A percentile compares a stretch with the other conserved stretches of the same genome.
phyloP scores from a whole-genome alignment of 1,139 yeast genomes.

The Hyphopichia wangnamkhiaoensis region DNA sequence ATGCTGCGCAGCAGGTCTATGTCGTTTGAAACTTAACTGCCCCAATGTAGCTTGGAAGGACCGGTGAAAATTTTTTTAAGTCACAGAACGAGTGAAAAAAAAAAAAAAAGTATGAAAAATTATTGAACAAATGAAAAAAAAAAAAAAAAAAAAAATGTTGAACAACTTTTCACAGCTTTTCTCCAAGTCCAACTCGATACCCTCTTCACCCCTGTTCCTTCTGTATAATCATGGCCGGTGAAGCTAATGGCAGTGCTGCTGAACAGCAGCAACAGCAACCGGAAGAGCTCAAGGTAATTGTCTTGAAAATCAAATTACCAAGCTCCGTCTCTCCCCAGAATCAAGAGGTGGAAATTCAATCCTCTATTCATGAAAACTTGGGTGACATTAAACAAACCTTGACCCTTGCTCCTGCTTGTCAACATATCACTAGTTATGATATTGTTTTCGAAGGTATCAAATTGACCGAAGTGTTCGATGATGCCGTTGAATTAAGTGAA shows the following conservation, averaged over 20 bases:
- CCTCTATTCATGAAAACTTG: slow-evolving; percentile 46
- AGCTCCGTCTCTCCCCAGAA: slow-evolving; percentile 21
- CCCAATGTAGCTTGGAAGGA: no score
- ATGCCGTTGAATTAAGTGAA: slow-evolving; percentile 32
- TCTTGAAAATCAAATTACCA: slow-evolving; percentile 36
- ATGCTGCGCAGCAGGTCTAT: no score
- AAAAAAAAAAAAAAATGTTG: background rate
- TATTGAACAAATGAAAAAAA: background rate
- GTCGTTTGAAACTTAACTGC: no score
- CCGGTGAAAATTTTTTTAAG: no score
- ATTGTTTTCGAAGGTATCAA: slow-evolving; percentile 40
- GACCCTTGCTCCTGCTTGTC: slow-evolving; percentile 52
- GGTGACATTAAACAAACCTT: slow-evolving; percentile 63
- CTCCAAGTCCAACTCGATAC: background rate
- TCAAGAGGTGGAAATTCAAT: slow-evolving; percentile 32
- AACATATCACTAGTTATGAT: slow-evolving; percentile 62
- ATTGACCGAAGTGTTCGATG: slow-evolving; percentile 35
- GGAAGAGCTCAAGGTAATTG: slow-evolving; percentile 20
- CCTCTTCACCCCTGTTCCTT: no score
- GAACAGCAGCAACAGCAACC: background rate
- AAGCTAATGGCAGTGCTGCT: slow-evolving; percentile 7
- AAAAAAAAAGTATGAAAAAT: background rate
- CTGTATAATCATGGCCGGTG: no score
- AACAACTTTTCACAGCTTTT: background rate
- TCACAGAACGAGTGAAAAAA: no score